phyloP scores from a whole-genome alignment of 768 basidiomycete genomes.

The Psilocybe tampanensis region DNA sequence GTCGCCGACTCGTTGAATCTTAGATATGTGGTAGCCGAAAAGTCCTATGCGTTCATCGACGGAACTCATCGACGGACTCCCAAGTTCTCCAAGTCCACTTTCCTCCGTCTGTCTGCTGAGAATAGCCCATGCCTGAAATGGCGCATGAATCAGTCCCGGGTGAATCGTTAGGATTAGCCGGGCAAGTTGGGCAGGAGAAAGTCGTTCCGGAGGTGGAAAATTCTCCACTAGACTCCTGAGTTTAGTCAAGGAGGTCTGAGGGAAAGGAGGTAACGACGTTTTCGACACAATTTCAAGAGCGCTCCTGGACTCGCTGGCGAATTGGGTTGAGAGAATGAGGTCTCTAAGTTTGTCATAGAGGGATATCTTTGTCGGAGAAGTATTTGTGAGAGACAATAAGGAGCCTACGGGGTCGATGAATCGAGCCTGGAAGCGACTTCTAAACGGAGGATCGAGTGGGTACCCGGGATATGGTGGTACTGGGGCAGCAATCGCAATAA shows the following conservation, averaged over 20 bases:
- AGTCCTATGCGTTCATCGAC: conserved; percentile 46
- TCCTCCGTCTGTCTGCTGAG: conserved; percentile 58
- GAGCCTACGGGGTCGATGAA: conserved; percentile 65
- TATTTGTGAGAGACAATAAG: conserved; percentile 43
- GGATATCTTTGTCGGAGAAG: conserved; percentile 15
- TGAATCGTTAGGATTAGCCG: conserved; percentile 61
- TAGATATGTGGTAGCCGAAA: conserved; percentile 50
- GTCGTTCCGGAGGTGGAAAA: conserved; percentile 49
- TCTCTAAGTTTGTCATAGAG: conserved; percentile 51
- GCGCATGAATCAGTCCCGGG: conserved; percentile 54
- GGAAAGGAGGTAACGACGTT: conserved; percentile 60
- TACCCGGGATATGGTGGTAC: conserved; percentile 71
- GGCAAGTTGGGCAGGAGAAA: conserved; percentile 52
- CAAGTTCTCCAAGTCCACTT: conserved; percentile 54
- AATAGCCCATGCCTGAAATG: conserved; percentile 65
- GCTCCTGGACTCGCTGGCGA: conserved; percentile 59
- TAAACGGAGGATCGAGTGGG: conserved; percentile 67
- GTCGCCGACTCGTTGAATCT: conserved; percentile 43
- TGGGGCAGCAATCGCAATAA: conserved; percentile 70
- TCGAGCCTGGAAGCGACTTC: conserved; percentile 69
- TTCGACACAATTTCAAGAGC: conserved; percentile 55
- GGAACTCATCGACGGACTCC: conserved; percentile 45
- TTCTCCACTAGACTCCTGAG: conserved; percentile 42
- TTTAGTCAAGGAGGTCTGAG: conserved; percentile 62
- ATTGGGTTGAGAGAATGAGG: conserved; percentile 63